Conservation (phyloP, 495 filamentous ascomycete species). For the Chaetomium fimeti region DNA sequence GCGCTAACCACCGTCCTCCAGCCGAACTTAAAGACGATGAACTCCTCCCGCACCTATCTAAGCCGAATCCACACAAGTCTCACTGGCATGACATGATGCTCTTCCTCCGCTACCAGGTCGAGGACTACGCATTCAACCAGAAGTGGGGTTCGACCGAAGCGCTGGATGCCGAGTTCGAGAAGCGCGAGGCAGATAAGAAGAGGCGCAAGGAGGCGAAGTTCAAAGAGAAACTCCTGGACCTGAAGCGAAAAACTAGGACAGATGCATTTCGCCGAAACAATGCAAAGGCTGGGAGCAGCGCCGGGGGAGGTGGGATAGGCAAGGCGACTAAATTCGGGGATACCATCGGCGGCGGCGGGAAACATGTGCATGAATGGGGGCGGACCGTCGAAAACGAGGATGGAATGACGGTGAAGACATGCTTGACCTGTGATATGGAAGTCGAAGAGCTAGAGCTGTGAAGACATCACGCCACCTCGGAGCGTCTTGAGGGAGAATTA, state of each 20-base stretch:
- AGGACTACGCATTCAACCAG: slow-evolving; percentile 78
- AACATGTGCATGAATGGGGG: slow-evolving; percentile 94
- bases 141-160: slow-evolving; percentile 85
- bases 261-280: slow-evolving; percentile 73
- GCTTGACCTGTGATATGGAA: slow-evolving; percentile 90
- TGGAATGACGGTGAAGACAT: slow-evolving; percentile 79
- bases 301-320: slow-evolving; percentile 34
- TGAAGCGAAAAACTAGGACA: slow-evolving; percentile 91
- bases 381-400: slow-evolving; percentile 72
- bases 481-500: neutral
- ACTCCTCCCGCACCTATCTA: slow-evolving; percentile 80
- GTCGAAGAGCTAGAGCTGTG: slow-evolving; percentile 92
- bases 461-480: slow-evolving; percentile 8
- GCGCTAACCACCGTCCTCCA: slow-evolving; percentile 34
- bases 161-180: slow-evolving; percentile 86
- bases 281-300: slow-evolving; percentile 43
- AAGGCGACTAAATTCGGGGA: slow-evolving; percentile 75
- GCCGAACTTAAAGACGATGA: slow-evolving; percentile 83
- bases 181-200: slow-evolving; percentile 78
- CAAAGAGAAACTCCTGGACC: slow-evolving; percentile 75
- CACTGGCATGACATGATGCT: slow-evolving; percentile 99
- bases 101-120: slow-evolving; percentile 88
- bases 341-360: slow-evolving; percentile 59
- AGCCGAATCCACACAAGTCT: slow-evolving; percentile 90
- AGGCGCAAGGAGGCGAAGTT: slow-evolving; percentile 88